Evolutionary conservation across 306 rosid genomes (phyloP), one percentile per base, ranked within the genome.

Genomic region (Glycyrrhiza uralensis): DNA sequence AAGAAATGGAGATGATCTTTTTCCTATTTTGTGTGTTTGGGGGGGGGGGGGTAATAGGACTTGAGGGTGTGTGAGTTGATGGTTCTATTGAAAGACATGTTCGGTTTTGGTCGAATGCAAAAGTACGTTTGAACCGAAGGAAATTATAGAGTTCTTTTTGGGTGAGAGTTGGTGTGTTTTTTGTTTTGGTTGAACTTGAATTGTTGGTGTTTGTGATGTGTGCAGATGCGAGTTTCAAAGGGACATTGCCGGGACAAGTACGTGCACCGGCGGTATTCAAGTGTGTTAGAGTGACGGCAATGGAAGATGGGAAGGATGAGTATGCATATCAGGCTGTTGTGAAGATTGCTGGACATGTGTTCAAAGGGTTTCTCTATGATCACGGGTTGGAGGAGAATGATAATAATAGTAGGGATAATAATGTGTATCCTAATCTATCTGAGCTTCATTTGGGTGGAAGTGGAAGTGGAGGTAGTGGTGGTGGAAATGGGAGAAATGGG

Each of bases 211-310:
- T n/a, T 23, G 52, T 46, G 24, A 18, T 74, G n/a, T 62, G 5
- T 35, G 29, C 79, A 93, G 98, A 90, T 86, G 96, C 75, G 58
- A 51, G 90, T 11, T 80, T 86, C 15, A 87, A 75, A 18, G 97
- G 86, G 46, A 1, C 84, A 26, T 77, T 94, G 82, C 98, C 97
- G 0, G 90, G 96, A 0, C 98, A 91, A 80, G 84, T 94, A 56
- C 87, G 96, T 7, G 96, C 87, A 20, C 83, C 85, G 10, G 98
- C 98, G 1, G 94, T 89, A 35, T 94, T 94, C 89, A 94, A 94
- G 87, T 94, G 98, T 66, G 98, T 94, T 3, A 66, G 89, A 59
- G 98, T 94, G 28, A 86, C 98, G 2, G 89, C 94, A 2, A 85
- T 94, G 81, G 97, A 91, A 0, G 97, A 87, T 10, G 96, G 93